Conservation (phyloP, 2,329 filamentous ascomycete genomes). For the Dothideomycetes sp. region DNA sequence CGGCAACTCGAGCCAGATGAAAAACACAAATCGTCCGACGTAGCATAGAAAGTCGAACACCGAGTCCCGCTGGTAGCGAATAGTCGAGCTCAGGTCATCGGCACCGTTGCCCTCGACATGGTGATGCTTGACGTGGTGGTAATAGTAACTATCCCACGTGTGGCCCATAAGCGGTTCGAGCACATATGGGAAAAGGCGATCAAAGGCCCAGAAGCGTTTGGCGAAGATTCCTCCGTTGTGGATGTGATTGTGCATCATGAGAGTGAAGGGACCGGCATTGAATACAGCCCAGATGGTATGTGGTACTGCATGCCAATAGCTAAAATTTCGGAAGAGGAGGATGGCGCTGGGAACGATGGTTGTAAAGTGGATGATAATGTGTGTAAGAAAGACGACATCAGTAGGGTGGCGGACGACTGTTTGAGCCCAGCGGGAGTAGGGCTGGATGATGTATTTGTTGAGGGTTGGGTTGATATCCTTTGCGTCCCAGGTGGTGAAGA, state of each 20-base stretch:
- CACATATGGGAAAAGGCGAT: constrained; percentile 60
- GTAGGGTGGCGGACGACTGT: constrained; percentile 52
- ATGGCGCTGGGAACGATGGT: constrained; percentile 61
- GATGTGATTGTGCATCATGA: constrained; percentile 80
- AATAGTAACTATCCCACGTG: constrained; percentile 77
- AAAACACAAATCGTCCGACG: constrained; percentile 59
- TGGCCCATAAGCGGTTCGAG: constrained; percentile 69
- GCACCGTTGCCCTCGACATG: constrained; percentile 74
- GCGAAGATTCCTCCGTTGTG: constrained; percentile 60
- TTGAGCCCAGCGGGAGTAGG: constrained; percentile 48
- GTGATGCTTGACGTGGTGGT: constrained; percentile 79
- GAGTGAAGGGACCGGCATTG: constrained; percentile 63
- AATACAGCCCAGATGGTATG: constrained; percentile 56
- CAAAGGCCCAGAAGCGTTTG: constrained; percentile 45
- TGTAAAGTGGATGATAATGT: constrained; percentile 59
- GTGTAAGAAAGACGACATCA: constrained; percentile 69
- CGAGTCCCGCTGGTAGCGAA: constrained; percentile 65
- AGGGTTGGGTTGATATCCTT: constrained; percentile 32
- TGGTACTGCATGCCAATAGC: constrained; percentile 53
- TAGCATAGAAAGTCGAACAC: constrained; percentile 58
- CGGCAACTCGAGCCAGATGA: constrained; percentile 66
- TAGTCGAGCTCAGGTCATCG: constrained; percentile 62
- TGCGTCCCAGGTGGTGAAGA: constrained; percentile 43
- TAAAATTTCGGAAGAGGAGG: constrained; percentile 54
- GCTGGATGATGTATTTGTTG: constrained; percentile 42